Conservation (phyloP, 306 rosid genomes). For the Prunus salicina region DNA sequence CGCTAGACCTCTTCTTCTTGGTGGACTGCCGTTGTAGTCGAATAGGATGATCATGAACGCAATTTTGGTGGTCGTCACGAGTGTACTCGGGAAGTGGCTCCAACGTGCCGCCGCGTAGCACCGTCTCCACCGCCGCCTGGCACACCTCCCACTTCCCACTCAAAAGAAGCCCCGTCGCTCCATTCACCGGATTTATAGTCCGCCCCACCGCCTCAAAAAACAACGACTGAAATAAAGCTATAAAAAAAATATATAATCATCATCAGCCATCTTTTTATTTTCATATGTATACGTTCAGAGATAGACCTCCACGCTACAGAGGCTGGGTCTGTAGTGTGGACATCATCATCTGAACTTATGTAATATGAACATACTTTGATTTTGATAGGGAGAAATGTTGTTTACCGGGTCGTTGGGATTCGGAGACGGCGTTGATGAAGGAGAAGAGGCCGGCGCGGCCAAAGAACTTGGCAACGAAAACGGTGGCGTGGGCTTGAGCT, state of each 20-base stretch:
- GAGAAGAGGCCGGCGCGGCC: constrained; percentile 85
- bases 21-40: neutral
- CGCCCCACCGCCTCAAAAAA: constrained; percentile 83
- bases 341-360: neutral
- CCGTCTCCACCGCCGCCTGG: constrained; percentile 62
- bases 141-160: constrained; percentile 79
- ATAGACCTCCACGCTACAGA: neutral
- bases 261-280: neutral
- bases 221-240: constrained; percentile 80
- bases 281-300: neutral
- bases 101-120: constrained; percentile 50
- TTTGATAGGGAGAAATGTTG: neutral
- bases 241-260: neutral
- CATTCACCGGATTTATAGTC: constrained; percentile 74
- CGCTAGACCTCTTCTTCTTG: constrained; percentile 8
- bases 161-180: constrained; percentile 76
- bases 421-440: constrained; percentile 53
- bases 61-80: neutral
- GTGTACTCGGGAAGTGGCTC: constrained; percentile 34
- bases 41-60: neutral
- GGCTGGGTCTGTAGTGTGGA: neutral
- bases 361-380: neutral
- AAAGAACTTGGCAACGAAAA: constrained; percentile 71
- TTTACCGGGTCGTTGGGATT: constrained; percentile 51
- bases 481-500: constrained; percentile 63